Conservation (phyloP, 202 grass and related monocot genomes). For the Musa balbisiana region DNA sequence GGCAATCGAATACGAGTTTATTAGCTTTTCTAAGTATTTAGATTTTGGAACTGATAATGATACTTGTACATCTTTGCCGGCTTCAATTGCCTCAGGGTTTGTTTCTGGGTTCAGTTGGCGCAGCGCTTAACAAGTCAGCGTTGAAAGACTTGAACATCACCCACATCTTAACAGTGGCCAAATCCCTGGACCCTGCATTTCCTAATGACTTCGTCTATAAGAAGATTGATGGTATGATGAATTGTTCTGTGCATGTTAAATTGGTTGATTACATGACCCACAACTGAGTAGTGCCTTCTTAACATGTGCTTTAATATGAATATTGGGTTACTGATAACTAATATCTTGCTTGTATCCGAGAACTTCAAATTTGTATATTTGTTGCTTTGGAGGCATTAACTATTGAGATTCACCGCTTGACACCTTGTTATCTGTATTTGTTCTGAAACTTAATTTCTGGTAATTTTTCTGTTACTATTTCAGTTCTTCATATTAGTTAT, state of each 20-base stretch:
- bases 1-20: background rate
- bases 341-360: background rate
- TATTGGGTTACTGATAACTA: no score
- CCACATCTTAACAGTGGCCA: constrained; percentile 61
- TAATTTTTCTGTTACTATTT: no score
- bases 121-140: constrained; percentile 61
- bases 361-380: background rate
- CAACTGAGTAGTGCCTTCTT: background rate
- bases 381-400: background rate
- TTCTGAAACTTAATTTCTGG: background rate
- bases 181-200: constrained; percentile 58
- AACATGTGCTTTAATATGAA: background rate
- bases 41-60: background rate
- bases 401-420: background rate
- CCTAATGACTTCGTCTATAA: constrained; percentile 70
- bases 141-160: constrained; percentile 70
- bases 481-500: no score
- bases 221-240: constrained; percentile 63
- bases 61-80: background rate
- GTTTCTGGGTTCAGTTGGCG: constrained; percentile 81
- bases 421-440: background rate
- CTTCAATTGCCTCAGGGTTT: constrained; percentile 37
- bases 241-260: background rate
- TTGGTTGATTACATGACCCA: background rate
- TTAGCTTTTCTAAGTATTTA: constrained; percentile 1